These are phyloP conservation scores for Spongospora subterranea DNA, from an alignment of 208 protist species.

Conservation along the genomic window DNA sequence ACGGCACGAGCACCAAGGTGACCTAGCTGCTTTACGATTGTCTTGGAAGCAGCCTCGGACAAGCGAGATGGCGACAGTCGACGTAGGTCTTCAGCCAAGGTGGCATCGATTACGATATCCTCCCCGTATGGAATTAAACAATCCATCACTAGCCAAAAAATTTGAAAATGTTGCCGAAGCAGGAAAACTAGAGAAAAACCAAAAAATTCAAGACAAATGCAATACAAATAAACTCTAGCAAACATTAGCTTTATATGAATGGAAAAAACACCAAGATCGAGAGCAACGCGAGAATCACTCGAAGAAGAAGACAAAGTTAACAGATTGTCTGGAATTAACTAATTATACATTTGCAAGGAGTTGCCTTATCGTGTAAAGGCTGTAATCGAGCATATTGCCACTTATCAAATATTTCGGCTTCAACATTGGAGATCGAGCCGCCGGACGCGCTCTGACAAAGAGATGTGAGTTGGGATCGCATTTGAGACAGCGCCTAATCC, in stretches of 20 bases:
- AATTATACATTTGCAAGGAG: not conserved
- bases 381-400: not conserved
- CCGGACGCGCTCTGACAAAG: not conserved
- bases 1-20: too few species aligned
- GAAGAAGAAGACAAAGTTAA: not conserved
- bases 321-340: not conserved
- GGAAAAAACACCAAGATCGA: not conserved
- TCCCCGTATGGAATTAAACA: too few species aligned
- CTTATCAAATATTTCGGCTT: not conserved
- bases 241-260: not conserved
- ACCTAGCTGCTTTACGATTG: too few species aligned
- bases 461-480: not conserved
- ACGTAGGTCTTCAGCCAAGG: too few species aligned
- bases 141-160: too few species aligned
- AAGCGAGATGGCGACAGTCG: too few species aligned
- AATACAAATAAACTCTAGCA: not conserved
- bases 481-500: not conserved
- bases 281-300: not conserved
- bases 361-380: not conserved
- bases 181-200: too few species aligned
- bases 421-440: not conserved
- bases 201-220: too few species aligned
- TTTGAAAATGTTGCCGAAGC: too few species aligned
- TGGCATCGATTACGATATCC: too few species aligned
- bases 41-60: too few species aligned